A percentile compares a stretch with the other conserved stretches of the same genome.
Evolutionary conservation across 2,329 filamentous ascomycete species (phyloP).

Genomic region (Penicillium palitans): DNA sequence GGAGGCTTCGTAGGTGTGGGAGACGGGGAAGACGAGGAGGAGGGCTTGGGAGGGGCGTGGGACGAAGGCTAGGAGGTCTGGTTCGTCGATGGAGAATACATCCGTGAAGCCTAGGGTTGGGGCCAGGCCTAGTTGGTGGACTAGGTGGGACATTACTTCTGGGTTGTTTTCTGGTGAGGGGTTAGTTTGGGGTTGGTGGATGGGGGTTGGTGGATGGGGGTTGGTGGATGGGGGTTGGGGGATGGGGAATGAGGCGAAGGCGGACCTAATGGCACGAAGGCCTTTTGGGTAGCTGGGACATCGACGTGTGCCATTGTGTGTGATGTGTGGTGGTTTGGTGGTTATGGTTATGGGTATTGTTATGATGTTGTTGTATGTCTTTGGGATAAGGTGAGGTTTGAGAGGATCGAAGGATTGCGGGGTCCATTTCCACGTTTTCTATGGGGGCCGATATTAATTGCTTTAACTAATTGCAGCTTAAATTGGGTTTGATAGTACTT

Average conservation of each 20-base stretch:
- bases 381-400: not conserved
- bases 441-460: not conserved
- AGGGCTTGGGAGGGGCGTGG: slow-evolving; percentile 85
- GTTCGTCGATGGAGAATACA: slow-evolving; percentile 86
- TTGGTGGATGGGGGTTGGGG: too few species aligned
- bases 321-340: not conserved
- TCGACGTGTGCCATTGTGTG: slow-evolving; percentile 38
- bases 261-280: slow-evolving; percentile 51
- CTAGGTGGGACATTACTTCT: slow-evolving; percentile 78
- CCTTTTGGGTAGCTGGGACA: slow-evolving; percentile 44
- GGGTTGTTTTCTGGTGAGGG: slow-evolving; percentile 68
- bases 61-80: slow-evolving; percentile 79
- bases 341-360: not conserved
- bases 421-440: not conserved
- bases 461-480: too few species aligned
- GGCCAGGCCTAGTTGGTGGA: slow-evolving; percentile 83
- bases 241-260: not conserved
- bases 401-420: slow-evolving; percentile 1
- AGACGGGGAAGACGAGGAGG: slow-evolving; percentile 88
- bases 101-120: slow-evolving; percentile 77
- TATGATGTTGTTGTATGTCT: not conserved
- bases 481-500: too few species aligned
- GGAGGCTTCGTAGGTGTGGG: slow-evolving; percentile 72
- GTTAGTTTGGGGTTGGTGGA: slow-evolving; percentile 12
- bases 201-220: not conserved